phyloP scores from a whole-genome alignment of 306 rosid species.

The Gleditsia sinensis region DNA sequence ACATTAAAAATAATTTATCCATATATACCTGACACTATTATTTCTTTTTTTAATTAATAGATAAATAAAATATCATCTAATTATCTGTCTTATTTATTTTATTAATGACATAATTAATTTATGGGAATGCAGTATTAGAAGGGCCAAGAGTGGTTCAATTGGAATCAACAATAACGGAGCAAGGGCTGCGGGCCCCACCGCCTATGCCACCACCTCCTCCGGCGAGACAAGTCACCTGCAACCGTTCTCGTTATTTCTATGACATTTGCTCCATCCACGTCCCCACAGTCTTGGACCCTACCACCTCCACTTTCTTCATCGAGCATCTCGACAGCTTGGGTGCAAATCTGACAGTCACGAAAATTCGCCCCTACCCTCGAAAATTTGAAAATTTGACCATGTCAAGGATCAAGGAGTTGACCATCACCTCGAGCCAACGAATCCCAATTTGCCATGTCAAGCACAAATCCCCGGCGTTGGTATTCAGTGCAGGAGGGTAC shows the following conservation, averaged over 20 bases:
- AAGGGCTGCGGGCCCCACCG: neutral
- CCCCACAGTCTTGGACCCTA: slow-evolving; percentile 46
- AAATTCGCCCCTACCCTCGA: slow-evolving; percentile 48
- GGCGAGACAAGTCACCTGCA: slow-evolving; percentile 31
- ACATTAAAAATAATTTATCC: no score
- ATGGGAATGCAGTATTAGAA: neutral
- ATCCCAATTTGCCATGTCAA: slow-evolving; percentile 1
- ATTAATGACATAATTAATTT: neutral
- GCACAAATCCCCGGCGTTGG: slow-evolving; percentile 23
- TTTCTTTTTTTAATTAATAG: no score
- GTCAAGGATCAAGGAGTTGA: slow-evolving; percentile 33
- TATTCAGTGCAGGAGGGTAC: slow-evolving; percentile 50
- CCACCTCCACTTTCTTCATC: slow-evolving; percentile 40
- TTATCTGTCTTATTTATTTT: neutral
- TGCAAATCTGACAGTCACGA: slow-evolving; percentile 18
- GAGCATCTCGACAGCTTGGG: neutral
- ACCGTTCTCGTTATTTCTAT: slow-evolving; percentile 37
- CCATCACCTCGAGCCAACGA: neutral
- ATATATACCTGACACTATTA: no score
- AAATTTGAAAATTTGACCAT: slow-evolving; percentile 35
- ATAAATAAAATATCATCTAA: no score
- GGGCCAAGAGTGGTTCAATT: neutral
- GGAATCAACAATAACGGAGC: neutral
- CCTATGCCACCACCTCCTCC: neutral
- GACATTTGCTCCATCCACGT: slow-evolving; percentile 47